Base-by-base conservation (phyloP, 2,329 filamentous ascomycete species). In the Coleophoma cylindrospora region DNA sequence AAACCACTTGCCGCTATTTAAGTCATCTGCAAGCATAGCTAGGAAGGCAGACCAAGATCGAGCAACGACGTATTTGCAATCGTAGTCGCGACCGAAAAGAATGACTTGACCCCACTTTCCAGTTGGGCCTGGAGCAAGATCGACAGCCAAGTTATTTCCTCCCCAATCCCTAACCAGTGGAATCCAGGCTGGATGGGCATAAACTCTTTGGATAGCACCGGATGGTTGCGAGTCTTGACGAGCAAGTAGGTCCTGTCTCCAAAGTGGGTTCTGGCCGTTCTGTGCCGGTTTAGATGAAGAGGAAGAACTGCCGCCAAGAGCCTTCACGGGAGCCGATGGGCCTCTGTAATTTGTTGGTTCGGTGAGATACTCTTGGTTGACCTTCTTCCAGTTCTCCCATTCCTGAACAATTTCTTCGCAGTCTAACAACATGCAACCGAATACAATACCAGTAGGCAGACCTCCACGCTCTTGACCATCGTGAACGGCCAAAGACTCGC, bases 321-420 rank as follows among this genome's bases (percentile, higher is more conserved):
- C 83, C 68, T 89, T 92, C 47, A 84, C 76, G 3, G 88, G 84
- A 17, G 80, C 74, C 14, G 84, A 75, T 4, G 87, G 83, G 13
- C 41, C 41, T 50, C 71, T 84, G 65, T 67, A 74, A 57, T 73
- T 76, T 62, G 69, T 72, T 45, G 68, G 82, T 66, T 63, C 55
- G 8, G 49, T 60, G 52, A 97, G 77, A 67, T 88, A 96, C 64
- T 96, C 89, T 51, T 92, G 84, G 65, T 96, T 96, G 55, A 99
- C 94, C 55, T 82, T 84, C 61, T 90, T 85, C 94, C 94, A 99
- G 65, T 96, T 95, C 62, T 89, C 87, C 89, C 92, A 97, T 67
- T 99, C 94, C 68, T 96, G 91, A 19, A 96, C 86, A 60, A 99
- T 96, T 66, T 99, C 94, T 69, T 99, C 94, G 65, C 94, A 97